These are phyloP conservation scores for Trifolium repens DNA, from an alignment of 306 rosid genomes.

Conservation along the genomic window DNA sequence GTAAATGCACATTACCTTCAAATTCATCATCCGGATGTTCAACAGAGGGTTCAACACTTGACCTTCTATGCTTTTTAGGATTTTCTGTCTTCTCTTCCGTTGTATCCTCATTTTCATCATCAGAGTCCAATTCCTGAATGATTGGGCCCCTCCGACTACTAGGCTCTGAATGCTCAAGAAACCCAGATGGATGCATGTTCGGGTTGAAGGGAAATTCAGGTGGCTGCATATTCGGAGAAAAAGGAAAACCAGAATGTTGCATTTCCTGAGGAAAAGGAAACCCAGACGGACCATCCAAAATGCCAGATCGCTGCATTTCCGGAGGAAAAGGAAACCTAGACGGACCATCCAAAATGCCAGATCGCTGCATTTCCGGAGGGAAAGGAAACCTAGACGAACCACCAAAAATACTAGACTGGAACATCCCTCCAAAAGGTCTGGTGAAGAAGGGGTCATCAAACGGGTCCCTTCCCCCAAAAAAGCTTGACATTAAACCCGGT, in stretches of 20 bases:
- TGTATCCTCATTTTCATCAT: constrained; percentile 63
- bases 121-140: constrained; percentile 83
- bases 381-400: constrained; percentile 51
- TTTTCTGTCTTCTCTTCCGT: constrained; percentile 53
- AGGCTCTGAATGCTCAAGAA: constrained; percentile 61
- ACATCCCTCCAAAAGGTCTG: constrained; percentile 75
- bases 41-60: constrained; percentile 48
- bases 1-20: constrained; percentile 54
- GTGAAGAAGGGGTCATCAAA: constrained; percentile 86
- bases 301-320: constrained; percentile 44
- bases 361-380: constrained; percentile 46
- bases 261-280: constrained; percentile 43
- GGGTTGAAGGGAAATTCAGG: constrained; percentile 51
- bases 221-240: constrained; percentile 49
- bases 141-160: constrained; percentile 62
- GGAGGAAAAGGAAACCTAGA: constrained; percentile 50
- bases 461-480: constrained; percentile 75
- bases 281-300: constrained; percentile 10
- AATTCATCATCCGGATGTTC: constrained; percentile 67
- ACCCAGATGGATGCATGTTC: constrained; percentile 57
- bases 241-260: constrained; percentile 49
- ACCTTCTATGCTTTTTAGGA: constrained; percentile 67
- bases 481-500: constrained; percentile 57
- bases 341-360: background rate
- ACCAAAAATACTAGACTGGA: constrained; percentile 57